Conservation (phyloP, 2,329 filamentous ascomycete genomes). For the Grosmannia clavigera region DNA sequence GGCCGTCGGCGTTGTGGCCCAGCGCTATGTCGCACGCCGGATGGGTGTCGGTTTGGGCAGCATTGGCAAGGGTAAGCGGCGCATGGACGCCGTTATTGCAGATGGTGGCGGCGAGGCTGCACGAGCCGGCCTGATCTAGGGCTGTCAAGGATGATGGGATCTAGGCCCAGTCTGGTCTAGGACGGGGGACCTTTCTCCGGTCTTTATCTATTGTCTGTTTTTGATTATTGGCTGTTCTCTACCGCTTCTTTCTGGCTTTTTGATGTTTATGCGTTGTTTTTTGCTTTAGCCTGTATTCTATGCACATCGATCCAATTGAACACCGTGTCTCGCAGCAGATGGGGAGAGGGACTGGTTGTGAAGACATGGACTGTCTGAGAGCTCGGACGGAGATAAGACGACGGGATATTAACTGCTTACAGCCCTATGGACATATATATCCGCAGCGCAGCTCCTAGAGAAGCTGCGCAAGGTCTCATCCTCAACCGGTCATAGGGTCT, state of each 20-base stretch:
- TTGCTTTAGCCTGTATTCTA: neutral
- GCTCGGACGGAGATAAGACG: conserved; percentile 8
- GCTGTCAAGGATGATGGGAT: neutral
- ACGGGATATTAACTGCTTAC: no score
- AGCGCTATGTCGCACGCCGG: conserved; percentile 83
- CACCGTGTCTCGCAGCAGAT: neutral
- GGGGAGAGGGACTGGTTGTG: no score
- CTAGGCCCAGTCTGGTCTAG: neutral
- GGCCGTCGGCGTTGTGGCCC: conserved; percentile 73
- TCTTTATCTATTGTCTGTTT: neutral
- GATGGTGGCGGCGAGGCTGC: conserved; percentile 48
- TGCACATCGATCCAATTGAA: neutral
- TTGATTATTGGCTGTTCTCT: neutral
- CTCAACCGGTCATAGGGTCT: no score
- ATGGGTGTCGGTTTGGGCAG: conserved; percentile 90
- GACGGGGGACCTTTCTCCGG: no score
- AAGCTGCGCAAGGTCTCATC: no score
- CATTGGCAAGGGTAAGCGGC: conserved; percentile 48
- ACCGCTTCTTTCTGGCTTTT: neutral
- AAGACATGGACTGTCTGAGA: no score
- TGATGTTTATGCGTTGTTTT: neutral
- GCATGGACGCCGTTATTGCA: conserved; percentile 40
- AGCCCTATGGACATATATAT: no score
- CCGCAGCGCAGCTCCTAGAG: no score
- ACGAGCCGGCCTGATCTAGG: conserved; percentile 41